These are phyloP conservation scores for Lojkania enalia DNA, from an alignment of 2,329 filamentous ascomycete species.

Conservation along the genomic window DNA sequence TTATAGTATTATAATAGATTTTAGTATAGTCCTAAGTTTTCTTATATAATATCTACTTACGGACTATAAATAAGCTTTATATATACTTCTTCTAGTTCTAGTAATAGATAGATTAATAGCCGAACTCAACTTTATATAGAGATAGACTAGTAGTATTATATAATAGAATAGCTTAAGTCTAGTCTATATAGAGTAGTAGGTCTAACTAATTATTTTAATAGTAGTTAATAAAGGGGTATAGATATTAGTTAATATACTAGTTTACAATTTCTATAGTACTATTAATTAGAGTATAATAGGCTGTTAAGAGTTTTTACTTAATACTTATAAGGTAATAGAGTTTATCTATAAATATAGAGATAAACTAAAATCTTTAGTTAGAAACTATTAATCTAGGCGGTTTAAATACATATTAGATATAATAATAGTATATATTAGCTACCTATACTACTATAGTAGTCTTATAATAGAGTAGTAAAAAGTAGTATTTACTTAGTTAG, in stretches of 20 bases:
- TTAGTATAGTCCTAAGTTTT: background rate
- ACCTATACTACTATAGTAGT: background rate
- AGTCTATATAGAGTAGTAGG: constrained; percentile 1
- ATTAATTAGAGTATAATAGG: constrained; percentile 24
- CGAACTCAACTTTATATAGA: background rate
- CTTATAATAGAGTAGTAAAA: background rate
- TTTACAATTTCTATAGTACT: constrained; percentile 20
- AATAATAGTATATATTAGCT: background rate
- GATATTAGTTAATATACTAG: constrained; percentile 6
- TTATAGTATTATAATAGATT: background rate
- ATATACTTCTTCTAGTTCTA: too few relatives aligned
- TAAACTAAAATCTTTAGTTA: background rate
- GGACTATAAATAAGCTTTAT: background rate
- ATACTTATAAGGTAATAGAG: constrained; percentile 3
- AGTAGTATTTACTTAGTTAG: background rate
- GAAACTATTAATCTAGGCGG: background rate
- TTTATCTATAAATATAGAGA: background rate
- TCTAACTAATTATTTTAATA: constrained; percentile 5
- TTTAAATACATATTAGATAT: background rate
- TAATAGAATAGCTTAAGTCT: background rate
- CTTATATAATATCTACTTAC: background rate
- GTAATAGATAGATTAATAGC: background rate
- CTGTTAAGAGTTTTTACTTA: constrained; percentile 16
- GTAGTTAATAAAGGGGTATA: constrained; percentile 1
- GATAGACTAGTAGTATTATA: background rate